Percentiles rank a stretch among this genome's conserved stretches.
Evolutionary conservation across 768 basidiomycete genomes (phyloP).

Genomic region (Lactifluus subvellereus): DNA sequence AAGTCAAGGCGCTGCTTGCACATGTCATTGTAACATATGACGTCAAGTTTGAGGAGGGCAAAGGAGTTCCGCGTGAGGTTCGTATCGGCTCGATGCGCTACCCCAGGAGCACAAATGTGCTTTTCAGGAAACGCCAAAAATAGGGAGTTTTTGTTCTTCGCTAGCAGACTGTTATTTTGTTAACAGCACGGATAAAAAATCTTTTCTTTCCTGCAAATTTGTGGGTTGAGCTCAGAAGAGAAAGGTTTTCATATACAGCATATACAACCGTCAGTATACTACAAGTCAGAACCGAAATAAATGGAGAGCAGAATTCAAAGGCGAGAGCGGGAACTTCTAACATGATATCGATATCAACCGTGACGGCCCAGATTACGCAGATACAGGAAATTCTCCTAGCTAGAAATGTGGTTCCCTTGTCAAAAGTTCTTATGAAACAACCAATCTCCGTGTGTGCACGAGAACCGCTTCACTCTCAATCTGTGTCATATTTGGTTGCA

Average conservation of each 20-base stretch:
- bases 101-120: slow-evolving; percentile 18
- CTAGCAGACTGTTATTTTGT: too few species aligned
- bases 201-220: background rate
- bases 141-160: background rate
- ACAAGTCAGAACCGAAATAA: too few species aligned
- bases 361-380: too few species aligned
- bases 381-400: too few species aligned
- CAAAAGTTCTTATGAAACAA: too few species aligned
- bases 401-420: too few species aligned
- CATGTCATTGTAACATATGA: slow-evolving; percentile 27
- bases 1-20: slow-evolving; percentile 28
- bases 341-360: too few species aligned
- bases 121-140: slow-evolving; percentile 26
- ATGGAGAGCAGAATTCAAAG: too few species aligned
- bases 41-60: slow-evolving; percentile 24
- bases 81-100: background rate
- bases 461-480: too few species aligned
- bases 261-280: background rate
- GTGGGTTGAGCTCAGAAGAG: background rate
- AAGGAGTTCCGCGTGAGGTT: slow-evolving; percentile 7
- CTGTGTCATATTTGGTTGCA: too few species aligned
- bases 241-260: background rate
- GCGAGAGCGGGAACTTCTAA: too few species aligned
- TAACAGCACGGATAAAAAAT: background rate
- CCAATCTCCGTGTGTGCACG: too few species aligned